phyloP scores from a whole-genome alignment of 2,329 filamentous ascomycete species.

The Thermoascus crustaceus region DNA sequence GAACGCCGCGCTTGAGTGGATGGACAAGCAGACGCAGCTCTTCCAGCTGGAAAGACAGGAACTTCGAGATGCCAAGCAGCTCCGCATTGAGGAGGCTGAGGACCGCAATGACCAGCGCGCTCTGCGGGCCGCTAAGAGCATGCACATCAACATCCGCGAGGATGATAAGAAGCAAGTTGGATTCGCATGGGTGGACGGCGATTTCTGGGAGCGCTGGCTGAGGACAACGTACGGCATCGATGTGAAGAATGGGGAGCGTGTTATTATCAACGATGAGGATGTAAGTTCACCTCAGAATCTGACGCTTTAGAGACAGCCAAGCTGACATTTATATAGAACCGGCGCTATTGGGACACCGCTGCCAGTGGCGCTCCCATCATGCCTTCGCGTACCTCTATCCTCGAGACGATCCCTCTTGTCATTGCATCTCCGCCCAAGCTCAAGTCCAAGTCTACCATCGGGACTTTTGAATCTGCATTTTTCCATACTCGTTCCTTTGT shows the following conservation, averaged over 20 bases:
- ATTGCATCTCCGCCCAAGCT: constrained; percentile 41
- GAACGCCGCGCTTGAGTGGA: constrained; percentile 92
- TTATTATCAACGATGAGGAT: constrained; percentile 96
- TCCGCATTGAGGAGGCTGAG: constrained; percentile 92
- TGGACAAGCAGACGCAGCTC: constrained; percentile 86
- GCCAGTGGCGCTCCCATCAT: constrained; percentile 84
- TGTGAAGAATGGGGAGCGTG: constrained; percentile 73
- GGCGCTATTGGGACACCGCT: constrained; percentile 89
- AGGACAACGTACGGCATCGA: constrained; percentile 90
- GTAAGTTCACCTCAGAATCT: constrained; percentile 55
- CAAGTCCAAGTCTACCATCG: constrained; percentile 42
- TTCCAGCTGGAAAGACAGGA: constrained; percentile 93
- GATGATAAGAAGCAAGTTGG: constrained; percentile 79
- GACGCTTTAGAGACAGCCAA: constrained; percentile 3
- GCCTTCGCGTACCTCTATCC: constrained; percentile 78
- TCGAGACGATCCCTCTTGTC: constrained; percentile 62
- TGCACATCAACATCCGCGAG: constrained; percentile 83
- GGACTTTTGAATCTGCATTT: constrained; percentile 38
- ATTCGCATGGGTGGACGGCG: constrained; percentile 95
- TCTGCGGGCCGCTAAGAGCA: constrained; percentile 77
- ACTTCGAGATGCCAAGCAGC: constrained; percentile 84
- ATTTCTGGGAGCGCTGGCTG: constrained; percentile 97
- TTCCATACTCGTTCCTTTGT: constrained; percentile 38
- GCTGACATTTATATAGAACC: constrained; percentile 55
- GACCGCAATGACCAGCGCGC: constrained; percentile 86